Conservation (phyloP, 345 rosid species). For the Aegle marmelos region DNA sequence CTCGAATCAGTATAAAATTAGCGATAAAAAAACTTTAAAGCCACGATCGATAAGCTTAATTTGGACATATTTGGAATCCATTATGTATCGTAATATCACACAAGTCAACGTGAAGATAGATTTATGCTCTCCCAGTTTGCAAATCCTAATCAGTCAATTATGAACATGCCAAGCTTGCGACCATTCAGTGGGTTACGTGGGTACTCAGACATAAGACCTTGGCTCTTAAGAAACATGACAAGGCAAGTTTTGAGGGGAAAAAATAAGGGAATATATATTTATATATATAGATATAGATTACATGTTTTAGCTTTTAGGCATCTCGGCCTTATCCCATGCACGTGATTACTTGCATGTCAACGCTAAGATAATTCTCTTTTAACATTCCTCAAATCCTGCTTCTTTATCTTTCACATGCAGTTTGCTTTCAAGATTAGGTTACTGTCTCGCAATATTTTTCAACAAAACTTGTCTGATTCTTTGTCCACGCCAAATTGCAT, state of each 20-base stretch:
- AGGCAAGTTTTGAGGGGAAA: neutral
- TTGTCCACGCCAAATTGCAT: too few species aligned
- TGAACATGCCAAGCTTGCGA: neutral
- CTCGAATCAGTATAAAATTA: constrained; percentile 6
- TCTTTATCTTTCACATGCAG: neutral
- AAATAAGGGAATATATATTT: too few species aligned
- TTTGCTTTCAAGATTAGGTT: neutral
- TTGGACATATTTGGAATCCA: neutral
- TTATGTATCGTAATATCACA: neutral
- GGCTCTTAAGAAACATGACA: constrained; percentile 6
- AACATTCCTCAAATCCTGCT: neutral
- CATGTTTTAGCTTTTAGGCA: neutral
- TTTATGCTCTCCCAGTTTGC: constrained; percentile 1
- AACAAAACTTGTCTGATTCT: too few species aligned
- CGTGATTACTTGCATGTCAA: neutral
- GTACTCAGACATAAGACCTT: neutral
- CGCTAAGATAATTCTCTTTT: constrained; percentile 1
- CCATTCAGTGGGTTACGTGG: constrained; percentile 6
- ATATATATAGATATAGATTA: too few species aligned
- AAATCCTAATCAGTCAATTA: neutral
- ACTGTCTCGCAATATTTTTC: too few species aligned
- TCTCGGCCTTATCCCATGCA: neutral
- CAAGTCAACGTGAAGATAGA: neutral
- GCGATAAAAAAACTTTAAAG: neutral
- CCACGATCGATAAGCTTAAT: neutral